Percentiles rank a stretch among this genome's conserved stretches.
Evolutionary conservation across 306 rosid genomes (phyloP).

Genomic region (Rosa chinensis): DNA sequence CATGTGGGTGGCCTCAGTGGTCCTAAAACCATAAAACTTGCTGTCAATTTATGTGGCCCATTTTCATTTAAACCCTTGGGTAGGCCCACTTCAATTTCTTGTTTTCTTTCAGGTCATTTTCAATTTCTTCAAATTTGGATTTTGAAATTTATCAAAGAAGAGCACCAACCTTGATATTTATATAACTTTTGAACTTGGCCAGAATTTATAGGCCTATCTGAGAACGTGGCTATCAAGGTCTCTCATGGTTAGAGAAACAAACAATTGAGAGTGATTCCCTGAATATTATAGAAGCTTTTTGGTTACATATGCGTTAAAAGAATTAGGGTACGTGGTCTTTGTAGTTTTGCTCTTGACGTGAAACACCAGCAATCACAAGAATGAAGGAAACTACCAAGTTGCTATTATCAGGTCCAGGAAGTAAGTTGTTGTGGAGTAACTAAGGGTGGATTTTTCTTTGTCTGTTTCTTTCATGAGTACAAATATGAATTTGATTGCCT

Average conservation of each 20-base stretch:
- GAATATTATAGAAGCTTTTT: not conserved
- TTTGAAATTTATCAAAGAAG: not conserved
- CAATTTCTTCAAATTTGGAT: conserved; percentile 1
- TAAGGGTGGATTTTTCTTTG: not conserved
- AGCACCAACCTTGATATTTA: not conserved
- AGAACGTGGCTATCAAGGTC: not conserved
- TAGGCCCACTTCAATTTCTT: not conserved
- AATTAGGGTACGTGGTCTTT: not conserved
- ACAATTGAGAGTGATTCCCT: not conserved
- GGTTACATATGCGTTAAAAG: not conserved
- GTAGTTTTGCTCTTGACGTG: conserved; percentile 7
- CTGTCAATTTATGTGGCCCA: conserved; percentile 13
- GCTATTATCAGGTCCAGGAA: not conserved
- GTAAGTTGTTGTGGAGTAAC: not conserved
- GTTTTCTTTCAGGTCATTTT: not conserved
- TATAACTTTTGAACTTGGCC: conserved; percentile 4
- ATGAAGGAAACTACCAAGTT: not conserved
- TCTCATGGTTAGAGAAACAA: not conserved
- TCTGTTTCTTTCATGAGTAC: not conserved
- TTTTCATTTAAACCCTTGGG: not conserved
- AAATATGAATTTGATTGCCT: not conserved
- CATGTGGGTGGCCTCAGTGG: not conserved
- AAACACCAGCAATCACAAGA: not conserved
- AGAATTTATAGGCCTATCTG: conserved; percentile 12
- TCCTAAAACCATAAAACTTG: not conserved